A percentile compares a stretch with the other conserved stretches of the same genome.
phyloP scores from a whole-genome alignment of 495 filamentous ascomycete species.

The Xylaria curta region DNA sequence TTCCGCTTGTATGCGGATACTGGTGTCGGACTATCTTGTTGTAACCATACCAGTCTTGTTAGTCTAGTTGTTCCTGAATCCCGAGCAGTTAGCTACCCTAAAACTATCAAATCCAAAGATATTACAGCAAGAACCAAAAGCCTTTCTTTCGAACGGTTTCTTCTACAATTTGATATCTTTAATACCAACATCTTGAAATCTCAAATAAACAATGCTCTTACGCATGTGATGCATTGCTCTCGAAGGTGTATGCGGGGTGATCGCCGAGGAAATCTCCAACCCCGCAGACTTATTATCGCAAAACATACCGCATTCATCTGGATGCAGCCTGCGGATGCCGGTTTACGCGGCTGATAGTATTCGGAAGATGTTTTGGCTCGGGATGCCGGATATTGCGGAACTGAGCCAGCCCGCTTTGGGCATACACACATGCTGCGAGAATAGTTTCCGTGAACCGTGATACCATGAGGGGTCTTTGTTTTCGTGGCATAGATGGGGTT shows the following conservation, averaged over 20 bases:
- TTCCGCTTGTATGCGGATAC: neutral
- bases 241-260: neutral
- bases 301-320: neutral
- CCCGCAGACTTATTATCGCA: neutral
- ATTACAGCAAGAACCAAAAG: too few relatives aligned
- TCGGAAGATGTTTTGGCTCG: neutral
- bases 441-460: neutral
- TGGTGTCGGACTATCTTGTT: too few relatives aligned
- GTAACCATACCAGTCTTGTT: too few relatives aligned
- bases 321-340: neutral
- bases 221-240: neutral
- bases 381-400: neutral
- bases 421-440: neutral
- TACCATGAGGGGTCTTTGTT: neutral
- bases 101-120: too few relatives aligned
- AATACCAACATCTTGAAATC: too few relatives aligned
- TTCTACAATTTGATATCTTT: too few relatives aligned
- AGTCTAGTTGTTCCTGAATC: too few relatives aligned
- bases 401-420: neutral
- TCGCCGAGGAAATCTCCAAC: neutral
- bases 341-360: neutral
- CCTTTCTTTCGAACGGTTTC: too few relatives aligned
- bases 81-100: too few relatives aligned
- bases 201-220: neutral
- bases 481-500: neutral